A percentile compares a stretch with the other conserved stretches of the same genome.
phyloP scores from a whole-genome alignment of 805 yeast species.

The Starmerella sp. region DNA sequence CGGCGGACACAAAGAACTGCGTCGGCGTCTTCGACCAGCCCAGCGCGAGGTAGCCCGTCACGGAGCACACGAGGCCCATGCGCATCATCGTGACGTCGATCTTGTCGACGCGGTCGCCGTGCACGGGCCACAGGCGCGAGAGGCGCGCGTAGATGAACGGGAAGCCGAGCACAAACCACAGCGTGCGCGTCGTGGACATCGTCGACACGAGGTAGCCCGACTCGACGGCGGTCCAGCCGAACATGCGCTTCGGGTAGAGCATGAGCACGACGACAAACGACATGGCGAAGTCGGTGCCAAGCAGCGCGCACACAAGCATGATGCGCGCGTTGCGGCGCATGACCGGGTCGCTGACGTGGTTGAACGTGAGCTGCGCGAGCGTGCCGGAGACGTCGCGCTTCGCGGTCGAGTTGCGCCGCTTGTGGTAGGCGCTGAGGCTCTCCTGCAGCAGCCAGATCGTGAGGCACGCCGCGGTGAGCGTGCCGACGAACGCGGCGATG shows the following conservation, averaged over 20 bases:
- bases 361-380: constrained; percentile 14
- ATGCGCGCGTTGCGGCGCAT: constrained; percentile 21
- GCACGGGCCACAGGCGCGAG: constrained; percentile 15
- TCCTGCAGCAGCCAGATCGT: constrained; percentile 15
- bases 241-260: constrained; percentile 25
- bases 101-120: constrained; percentile 18
- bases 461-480: constrained; percentile 8
- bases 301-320: constrained; percentile 16
- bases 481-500: constrained; percentile 7
- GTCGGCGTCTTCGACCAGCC: constrained; percentile 21
- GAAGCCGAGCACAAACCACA: constrained; percentile 24
- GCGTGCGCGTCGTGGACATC: constrained; percentile 23
- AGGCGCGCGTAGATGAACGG: constrained; percentile 21
- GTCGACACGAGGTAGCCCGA: constrained; percentile 27
- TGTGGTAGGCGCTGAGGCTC: constrained; percentile 18
- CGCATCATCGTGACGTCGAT: constrained; percentile 22
- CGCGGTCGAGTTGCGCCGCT: constrained; percentile 16
- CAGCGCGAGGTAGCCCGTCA: constrained; percentile 21
- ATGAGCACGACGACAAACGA: constrained; percentile 18
- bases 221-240: constrained; percentile 29
- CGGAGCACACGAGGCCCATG: constrained; percentile 21
- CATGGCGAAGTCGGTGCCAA: constrained; percentile 19
- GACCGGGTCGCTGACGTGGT: constrained; percentile 12
- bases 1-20: constrained; percentile 22
- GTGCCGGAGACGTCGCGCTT: constrained; percentile 7